These are phyloP conservation scores for Naganishia vaughanmartiniae DNA, from an alignment of 768 basidiomycete genomes.

Conservation along the genomic window DNA sequence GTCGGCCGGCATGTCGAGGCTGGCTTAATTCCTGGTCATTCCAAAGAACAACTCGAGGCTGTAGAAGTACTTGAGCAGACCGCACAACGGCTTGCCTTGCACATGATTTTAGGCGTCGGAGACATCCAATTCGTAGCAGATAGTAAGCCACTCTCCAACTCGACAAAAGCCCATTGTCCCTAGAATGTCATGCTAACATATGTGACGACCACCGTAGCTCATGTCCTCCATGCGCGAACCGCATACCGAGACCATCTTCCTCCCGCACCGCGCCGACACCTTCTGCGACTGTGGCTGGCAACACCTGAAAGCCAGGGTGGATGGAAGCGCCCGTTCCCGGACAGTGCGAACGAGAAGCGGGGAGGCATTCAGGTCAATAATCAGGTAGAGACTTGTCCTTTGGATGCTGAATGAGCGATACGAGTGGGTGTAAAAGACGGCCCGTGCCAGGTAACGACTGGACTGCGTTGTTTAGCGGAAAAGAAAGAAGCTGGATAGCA, in stretches of 20 bases:
- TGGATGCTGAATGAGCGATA: constrained; percentile 35
- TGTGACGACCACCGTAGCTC: constrained; percentile 26
- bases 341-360: constrained; percentile 41
- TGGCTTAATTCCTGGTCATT: constrained; percentile 39
- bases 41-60: constrained; percentile 42
- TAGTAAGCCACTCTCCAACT: constrained; percentile 29
- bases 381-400: constrained; percentile 36
- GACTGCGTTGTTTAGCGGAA: too few relatives aligned
- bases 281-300: constrained; percentile 50
- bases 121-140: constrained; percentile 50
- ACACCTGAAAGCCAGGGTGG: constrained; percentile 47
- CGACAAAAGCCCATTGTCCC: not conserved
- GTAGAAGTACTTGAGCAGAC: constrained; percentile 47
- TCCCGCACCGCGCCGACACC: constrained; percentile 41
- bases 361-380: constrained; percentile 50
- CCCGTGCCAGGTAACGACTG: not conserved
- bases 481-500: too few relatives aligned
- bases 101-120: constrained; percentile 50
- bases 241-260: constrained; percentile 48
- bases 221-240: constrained; percentile 48
- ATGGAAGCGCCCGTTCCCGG: constrained; percentile 47
- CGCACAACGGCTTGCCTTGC: constrained; percentile 44
- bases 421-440: not conserved
- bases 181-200: not conserved
- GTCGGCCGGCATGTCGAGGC: constrained; percentile 41